Evolutionary conservation across 139 green algal genomes (phyloP), one percentile per base, ranked within the genome.

Genomic region (Mychonastes homosphaera): DNA sequence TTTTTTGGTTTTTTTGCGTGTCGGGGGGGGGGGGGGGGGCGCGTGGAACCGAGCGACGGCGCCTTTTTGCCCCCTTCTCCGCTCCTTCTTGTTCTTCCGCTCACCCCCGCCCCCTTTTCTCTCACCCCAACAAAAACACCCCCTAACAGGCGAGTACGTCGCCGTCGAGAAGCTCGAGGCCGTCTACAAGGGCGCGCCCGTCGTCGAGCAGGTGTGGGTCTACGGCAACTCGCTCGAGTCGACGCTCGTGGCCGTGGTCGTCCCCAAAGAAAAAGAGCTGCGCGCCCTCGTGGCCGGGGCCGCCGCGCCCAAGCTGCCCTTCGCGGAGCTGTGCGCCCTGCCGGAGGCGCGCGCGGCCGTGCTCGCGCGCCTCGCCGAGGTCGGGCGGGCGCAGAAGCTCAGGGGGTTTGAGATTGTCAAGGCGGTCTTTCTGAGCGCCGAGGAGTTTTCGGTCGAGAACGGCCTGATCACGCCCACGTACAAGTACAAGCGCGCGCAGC

Each of bases 401-500:
- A 72, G 66, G 35, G 75, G 76, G 40, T 85, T 86, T 58, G 76
- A 86, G 75, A 61, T 78, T 33, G 69, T 89, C 23, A 80, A 79
- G 52, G 64, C 63, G 0, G 63, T 91, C 68, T 87, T 29, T 55
- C 5, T 23, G 9, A 46, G 56, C 45, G 38, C 26, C 19, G 35
- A 35, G 34, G 63, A 63, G 36, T 84, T 79, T 56, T 67, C 30
- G 13, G 56, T 77, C 26, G 88, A 93, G 50, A 87, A 89, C 50
- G 85, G 91, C 58, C 64, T 92, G 3, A 79, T 97, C 60, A 97
- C 89, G 0, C 89, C 89, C 40, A 87, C 78, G 40, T 93, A 92
- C 79, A 97, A 96, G 79, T 77, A 94, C 35, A 97, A 97, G 80
- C 76, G 87, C 19, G 69, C 76, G 2, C 80, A 84, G 66, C 78